Base-by-base conservation (phyloP, 768 basidiomycete species). In the Suillus luteus region DNA sequence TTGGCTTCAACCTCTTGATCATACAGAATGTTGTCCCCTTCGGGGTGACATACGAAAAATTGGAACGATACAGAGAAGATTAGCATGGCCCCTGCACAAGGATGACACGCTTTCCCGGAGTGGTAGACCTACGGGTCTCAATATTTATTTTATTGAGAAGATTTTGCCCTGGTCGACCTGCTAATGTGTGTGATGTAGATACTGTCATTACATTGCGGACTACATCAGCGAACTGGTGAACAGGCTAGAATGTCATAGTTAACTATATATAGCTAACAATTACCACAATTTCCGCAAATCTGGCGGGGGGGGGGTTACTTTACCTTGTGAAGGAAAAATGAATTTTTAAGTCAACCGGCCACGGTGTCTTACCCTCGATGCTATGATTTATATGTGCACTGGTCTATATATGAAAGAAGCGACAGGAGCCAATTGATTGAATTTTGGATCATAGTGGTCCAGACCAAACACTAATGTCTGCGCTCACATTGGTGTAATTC, bases 81-180 rank as follows among this genome's bases (percentile, higher is more conserved):
- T 95, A 96, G 95, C 95, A 96, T 96, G 92, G 95, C 94, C 95
- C 95, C 95, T 96, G 95, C 95, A 96, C 94, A 97, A 96, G 95
- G 95, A 96, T 96, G 95, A 95, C 95, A 96, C 92, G 91, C 91
- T 93, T 91, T 90, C 85, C 88, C 89, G 89, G 90, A 91, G 90
- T 91, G 89, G 90, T 90, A 90, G 76, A 76, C 76, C 75, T 78
- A 78, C 75, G 75, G 76, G 76, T 76, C 76, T 78, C 75, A 78
- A 78, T 76, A 76, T 76, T 76, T 76, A 76, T 75, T 58, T 27
- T 76, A 31, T 31, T 31, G 31, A 2, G 31, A 31, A 31, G 31
- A 4, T 31, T 31, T 31, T 31, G 27, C 1, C 27, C 27, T 27
- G 27, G 27, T 27, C 27, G 27, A 27, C 27, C 27, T 27, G 2